These are phyloP conservation scores for Pichia scutulata DNA, from an alignment of 805 yeast species.

Conservation along the genomic window DNA sequence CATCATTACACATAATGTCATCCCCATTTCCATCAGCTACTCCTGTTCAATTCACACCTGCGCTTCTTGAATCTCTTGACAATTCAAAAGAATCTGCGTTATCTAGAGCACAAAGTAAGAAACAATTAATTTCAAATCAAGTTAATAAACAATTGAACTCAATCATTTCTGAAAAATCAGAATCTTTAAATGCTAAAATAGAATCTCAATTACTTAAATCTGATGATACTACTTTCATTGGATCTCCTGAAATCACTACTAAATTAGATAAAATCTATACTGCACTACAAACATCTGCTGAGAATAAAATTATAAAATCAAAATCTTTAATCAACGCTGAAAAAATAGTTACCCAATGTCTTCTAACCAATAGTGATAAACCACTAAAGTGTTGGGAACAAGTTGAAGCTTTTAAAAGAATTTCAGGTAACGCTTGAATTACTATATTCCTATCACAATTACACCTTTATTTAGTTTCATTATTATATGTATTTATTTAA, in stretches of 20 bases:
- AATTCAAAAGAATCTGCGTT: conserved; percentile 57
- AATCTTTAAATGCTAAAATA: neutral
- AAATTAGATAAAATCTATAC: conserved; percentile 31
- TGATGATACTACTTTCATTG: conserved; percentile 21
- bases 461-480: neutral
- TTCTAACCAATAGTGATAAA: conserved; percentile 52
- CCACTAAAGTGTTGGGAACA: conserved; percentile 80
- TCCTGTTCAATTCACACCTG: conserved; percentile 50
- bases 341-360: conserved; percentile 46
- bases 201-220: conserved; percentile 33
- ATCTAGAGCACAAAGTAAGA: conserved; percentile 60
- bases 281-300: conserved; percentile 26
- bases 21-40: conserved; percentile 9
- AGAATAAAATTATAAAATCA: conserved; percentile 23
- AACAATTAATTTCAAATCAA: conserved; percentile 57
- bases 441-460: neutral
- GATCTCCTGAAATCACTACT: conserved; percentile 23
- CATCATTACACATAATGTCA: neutral
- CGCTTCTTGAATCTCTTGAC: conserved; percentile 75
- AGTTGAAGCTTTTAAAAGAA: conserved; percentile 57
- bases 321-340: conserved; percentile 41
- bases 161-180: neutral
- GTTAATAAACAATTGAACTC: conserved; percentile 47
- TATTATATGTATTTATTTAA: neutral
- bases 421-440: conserved; percentile 29